phyloP scores from a whole-genome alignment of 1,284 basidiomycete genomes.

The Melampsora larici-populina region DNA sequence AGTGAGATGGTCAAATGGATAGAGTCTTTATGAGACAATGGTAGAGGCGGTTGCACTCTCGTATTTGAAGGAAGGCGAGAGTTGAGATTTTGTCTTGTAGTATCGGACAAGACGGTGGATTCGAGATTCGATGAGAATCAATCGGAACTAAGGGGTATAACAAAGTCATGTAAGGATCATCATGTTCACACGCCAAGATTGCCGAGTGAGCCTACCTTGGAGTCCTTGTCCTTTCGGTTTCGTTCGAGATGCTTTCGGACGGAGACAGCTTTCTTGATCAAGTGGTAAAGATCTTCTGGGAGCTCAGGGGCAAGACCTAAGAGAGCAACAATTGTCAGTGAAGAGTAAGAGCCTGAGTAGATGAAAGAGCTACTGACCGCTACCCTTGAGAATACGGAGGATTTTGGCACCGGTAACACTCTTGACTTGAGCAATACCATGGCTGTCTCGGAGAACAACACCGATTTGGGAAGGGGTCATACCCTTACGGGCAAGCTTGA shows the following conservation, averaged over 20 bases:
- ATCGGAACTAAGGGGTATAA: constrained; percentile 61
- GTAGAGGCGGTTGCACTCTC: constrained; percentile 55
- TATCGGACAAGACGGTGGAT: constrained; percentile 93
- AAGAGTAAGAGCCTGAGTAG: constrained; percentile 4
- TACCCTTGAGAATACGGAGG: constrained; percentile 92
- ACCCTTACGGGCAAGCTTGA: constrained; percentile 96
- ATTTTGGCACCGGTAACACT: constrained; percentile 99
- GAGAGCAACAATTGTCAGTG: background rate
- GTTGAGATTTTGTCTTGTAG: constrained; percentile 98
- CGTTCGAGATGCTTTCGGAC: constrained; percentile 98
- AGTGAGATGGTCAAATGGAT: no score
- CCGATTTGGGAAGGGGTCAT: constrained; percentile 97
- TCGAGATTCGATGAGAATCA: constrained; percentile 96
- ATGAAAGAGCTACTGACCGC: constrained; percentile 63
- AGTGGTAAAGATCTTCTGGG: constrained; percentile 98
- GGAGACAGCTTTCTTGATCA: constrained; percentile 99
- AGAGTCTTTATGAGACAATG: constrained; percentile 49
- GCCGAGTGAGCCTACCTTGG: constrained; percentile 16
- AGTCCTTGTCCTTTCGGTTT: constrained; percentile 90
- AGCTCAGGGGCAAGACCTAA: constrained; percentile 91
- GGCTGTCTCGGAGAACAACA: constrained; percentile 94
- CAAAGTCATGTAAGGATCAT: constrained; percentile 73
- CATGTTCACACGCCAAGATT: constrained; percentile 10
- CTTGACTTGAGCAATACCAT: constrained; percentile 92
- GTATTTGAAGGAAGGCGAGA: constrained; percentile 85